These are phyloP conservation scores for Termitomyces sp. DNA, from an alignment of 768 basidiomycete genomes.

Conservation along the genomic window DNA sequence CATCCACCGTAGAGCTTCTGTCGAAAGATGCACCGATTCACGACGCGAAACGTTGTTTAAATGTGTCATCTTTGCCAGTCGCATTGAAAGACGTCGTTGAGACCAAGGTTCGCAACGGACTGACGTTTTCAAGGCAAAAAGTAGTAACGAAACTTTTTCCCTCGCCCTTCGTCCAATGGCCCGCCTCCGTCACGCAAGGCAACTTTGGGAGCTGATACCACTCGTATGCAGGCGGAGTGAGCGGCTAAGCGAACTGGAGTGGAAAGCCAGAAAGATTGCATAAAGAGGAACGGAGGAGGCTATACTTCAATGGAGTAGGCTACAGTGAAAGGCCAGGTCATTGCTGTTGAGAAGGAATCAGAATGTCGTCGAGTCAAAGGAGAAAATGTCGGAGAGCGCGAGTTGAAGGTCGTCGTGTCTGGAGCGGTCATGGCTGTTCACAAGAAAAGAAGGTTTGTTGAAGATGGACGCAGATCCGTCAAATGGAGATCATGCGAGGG, in stretches of 20 bases:
- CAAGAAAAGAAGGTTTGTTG: too few species aligned
- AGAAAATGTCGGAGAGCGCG: conserved; percentile 1
- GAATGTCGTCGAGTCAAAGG: background rate
- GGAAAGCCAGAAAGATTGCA: conserved; percentile 11
- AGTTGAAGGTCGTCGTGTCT: too few species aligned
- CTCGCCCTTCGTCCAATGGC: conserved; percentile 13
- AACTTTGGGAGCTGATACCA: conserved; percentile 17
- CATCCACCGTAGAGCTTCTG: conserved; percentile 23
- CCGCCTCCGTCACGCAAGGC: conserved; percentile 20
- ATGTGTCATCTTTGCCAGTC: conserved; percentile 13
- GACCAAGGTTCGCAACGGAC: conserved; percentile 22
- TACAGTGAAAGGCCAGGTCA: background rate
- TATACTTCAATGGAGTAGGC: background rate
- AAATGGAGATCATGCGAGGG: too few species aligned
- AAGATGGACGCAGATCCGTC: too few species aligned
- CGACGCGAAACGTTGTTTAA: conserved; percentile 32
- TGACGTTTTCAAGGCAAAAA: background rate
- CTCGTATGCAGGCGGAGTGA: conserved; percentile 19
- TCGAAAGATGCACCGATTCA: conserved; percentile 34
- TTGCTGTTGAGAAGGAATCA: background rate
- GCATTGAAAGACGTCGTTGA: conserved; percentile 23
- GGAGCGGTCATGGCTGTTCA: too few species aligned
- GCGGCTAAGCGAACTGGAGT: conserved; percentile 20
- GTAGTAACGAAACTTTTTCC: conserved; percentile 1
- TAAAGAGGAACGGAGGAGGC: background rate